Conservation (phyloP, 371 early-diverging fungal species). For the Conidiobolus coronatus region DNA sequence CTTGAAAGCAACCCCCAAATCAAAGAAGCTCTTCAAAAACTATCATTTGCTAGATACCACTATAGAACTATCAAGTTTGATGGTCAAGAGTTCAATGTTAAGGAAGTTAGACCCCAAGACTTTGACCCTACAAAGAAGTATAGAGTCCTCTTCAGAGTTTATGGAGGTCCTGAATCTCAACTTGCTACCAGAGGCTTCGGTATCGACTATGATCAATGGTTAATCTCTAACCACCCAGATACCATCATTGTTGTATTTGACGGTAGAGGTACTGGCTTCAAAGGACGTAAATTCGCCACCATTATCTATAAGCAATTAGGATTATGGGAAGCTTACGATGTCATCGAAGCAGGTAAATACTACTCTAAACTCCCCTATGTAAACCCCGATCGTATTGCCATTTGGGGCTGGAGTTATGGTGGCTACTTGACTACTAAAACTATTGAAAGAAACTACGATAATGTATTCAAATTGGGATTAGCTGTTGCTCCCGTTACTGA, state of each 20-base stretch:
- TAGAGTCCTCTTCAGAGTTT: slow-evolving; percentile 14
- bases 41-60: background rate
- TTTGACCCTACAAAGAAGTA: background rate
- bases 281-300: slow-evolving; percentile 60
- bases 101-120: background rate
- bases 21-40: background rate
- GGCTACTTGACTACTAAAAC: slow-evolving; percentile 73
- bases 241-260: slow-evolving; percentile 18
- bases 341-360: slow-evolving; percentile 48
- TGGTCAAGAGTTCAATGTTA: background rate
- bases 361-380: slow-evolving; percentile 46
- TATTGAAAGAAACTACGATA: slow-evolving; percentile 55
- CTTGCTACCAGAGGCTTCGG: slow-evolving; percentile 39
- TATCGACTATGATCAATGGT: slow-evolving; percentile 14
- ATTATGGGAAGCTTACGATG: slow-evolving; percentile 57
- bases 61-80: background rate
- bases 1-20: background rate
- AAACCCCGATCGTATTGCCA: slow-evolving; percentile 53
- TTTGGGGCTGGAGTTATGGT: slow-evolving; percentile 95
- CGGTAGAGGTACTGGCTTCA: slow-evolving; percentile 20
- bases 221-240: slow-evolving; percentile 4
- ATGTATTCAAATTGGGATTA: slow-evolving; percentile 63
- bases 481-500: slow-evolving; percentile 94
- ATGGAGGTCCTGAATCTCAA: slow-evolving; percentile 88
- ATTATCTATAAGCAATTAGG: slow-evolving; percentile 64